Conservation (phyloP, 345 rosid species). For the Eucalyptus microcorys region DNA sequence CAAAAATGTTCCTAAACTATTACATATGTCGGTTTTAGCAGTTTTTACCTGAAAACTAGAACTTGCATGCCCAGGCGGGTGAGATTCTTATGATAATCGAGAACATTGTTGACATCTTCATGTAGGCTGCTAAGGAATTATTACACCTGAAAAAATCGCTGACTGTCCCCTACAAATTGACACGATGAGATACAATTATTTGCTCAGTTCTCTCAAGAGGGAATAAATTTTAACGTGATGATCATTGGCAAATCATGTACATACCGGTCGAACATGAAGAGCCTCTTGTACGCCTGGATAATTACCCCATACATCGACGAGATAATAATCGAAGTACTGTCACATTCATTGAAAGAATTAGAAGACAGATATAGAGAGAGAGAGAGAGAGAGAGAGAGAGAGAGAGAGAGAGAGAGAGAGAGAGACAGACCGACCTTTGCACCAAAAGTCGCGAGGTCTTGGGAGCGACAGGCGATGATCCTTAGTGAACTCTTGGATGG, state of each 20-base stretch:
- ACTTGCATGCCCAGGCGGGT: neutral
- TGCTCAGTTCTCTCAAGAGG: too few species aligned
- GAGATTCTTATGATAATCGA: slow-evolving; percentile 2
- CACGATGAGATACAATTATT: neutral
- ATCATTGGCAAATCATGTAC: neutral
- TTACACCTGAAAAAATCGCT: slow-evolving; percentile 7
- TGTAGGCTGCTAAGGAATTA: neutral
- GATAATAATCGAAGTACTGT: neutral
- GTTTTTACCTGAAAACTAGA: slow-evolving; percentile 3
- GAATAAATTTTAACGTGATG: neutral
- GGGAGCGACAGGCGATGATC: neutral
- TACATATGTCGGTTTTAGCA: neutral
- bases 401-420: too few species aligned
- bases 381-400: too few species aligned
- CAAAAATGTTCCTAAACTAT: neutral
- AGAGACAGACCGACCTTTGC: too few species aligned
- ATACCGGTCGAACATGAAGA: slow-evolving; percentile 11
- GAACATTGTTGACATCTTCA: neutral
- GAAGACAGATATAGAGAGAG: neutral
- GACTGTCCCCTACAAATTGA: slow-evolving; percentile 3
- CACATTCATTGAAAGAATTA: neutral
- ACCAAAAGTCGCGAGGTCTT: neutral
- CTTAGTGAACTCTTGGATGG: neutral
- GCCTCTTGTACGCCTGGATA: slow-evolving; percentile 8
- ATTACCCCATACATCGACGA: slow-evolving; percentile 4